Base-by-base conservation (phyloP, 306 rosid species). In the Cyclanthera cordifolia region DNA sequence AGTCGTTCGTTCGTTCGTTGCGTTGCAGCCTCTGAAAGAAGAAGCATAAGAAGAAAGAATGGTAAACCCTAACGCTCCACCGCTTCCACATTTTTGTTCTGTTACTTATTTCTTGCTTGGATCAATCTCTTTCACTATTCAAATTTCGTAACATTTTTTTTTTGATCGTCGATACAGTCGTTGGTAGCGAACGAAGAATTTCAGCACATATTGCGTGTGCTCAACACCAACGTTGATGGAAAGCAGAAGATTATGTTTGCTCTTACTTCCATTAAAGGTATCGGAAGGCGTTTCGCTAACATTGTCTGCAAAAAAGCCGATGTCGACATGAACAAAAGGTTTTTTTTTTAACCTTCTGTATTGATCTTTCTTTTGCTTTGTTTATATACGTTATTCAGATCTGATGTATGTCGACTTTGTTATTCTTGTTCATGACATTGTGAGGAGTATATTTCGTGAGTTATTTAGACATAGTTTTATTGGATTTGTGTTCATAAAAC, bases 241-340 rank as follows among this genome's bases (percentile, higher is more conserved):
- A 70, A 70, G 24, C 74, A 70, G 65, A 70, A 70, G 74, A 70
- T 70, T 6, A 70, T 70, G 74, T 70, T 70, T 4, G 73, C 73
- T 51, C 73, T 69, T 34, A 69, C 60, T 8, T 69, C 73, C 30
- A 69, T 69, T 49, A 69, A 70, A 53, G 74, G 74, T 70, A 70
- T 70, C 23, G 74, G 74, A 21, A 70, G 74, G 74, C 65, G 74
- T 53, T 41, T 70, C 39, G 74, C 74, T 9, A 70, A 70, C 74
- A 70, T 70, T 8, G 74, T 70, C 25, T 70, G 74, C 60, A 69
- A 69, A 3, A 69, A 69, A 52, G 73, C 73, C 60, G 73, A 69
- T 51, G 73, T 69, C 8, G 74, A 70, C 64, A 70, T 70, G 74
- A 70, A 70, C 74, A 70, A 70, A 30, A 70, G 74, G 74, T 70